Percentiles rank a stretch among this genome's conserved stretches.
Evolutionary conservation across 495 filamentous ascomycete genomes (phyloP).

Genomic region (Neurospora discreta): DNA sequence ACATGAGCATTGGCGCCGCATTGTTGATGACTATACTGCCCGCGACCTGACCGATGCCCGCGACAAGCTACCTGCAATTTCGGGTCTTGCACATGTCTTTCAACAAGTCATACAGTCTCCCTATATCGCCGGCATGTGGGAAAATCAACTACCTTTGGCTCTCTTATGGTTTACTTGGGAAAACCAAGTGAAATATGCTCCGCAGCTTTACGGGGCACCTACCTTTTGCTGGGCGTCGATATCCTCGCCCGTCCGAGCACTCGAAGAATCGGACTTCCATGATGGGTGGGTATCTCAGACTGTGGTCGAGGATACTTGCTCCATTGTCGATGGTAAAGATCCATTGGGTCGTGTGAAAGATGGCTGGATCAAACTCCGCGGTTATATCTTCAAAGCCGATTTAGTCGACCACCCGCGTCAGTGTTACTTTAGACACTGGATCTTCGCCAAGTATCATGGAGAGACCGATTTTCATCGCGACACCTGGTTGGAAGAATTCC

Average conservation of each 20-base stretch:
- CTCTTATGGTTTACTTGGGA: background rate
- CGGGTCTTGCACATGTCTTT: slow-evolving; percentile 17
- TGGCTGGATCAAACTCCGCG: background rate
- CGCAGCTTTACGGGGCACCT: background rate
- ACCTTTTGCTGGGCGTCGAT: background rate
- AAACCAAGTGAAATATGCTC: background rate
- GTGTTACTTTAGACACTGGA: too few relatives aligned
- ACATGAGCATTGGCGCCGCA: background rate
- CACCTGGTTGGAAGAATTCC: background rate
- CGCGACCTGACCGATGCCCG: slow-evolving; percentile 14
- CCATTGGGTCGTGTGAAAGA: background rate
- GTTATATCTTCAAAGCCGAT: background rate
- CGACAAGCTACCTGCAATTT: slow-evolving; percentile 23
- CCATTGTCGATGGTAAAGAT: background rate
- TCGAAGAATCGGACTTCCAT: background rate
- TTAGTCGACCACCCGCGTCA: background rate
- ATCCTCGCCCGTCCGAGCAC: background rate
- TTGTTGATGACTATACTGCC: slow-evolving; percentile 3
- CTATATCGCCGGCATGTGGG: slow-evolving; percentile 27
- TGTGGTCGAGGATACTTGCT: background rate
- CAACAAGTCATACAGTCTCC: slow-evolving; percentile 7
- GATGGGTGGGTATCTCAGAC: background rate
- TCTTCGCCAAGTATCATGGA: background rate
- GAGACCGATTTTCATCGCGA: rapidly evolving
- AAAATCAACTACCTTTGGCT: background rate